Base-by-base conservation (phyloP, 1,284 basidiomycete genomes). In the Trichosporon asahii region DNA sequence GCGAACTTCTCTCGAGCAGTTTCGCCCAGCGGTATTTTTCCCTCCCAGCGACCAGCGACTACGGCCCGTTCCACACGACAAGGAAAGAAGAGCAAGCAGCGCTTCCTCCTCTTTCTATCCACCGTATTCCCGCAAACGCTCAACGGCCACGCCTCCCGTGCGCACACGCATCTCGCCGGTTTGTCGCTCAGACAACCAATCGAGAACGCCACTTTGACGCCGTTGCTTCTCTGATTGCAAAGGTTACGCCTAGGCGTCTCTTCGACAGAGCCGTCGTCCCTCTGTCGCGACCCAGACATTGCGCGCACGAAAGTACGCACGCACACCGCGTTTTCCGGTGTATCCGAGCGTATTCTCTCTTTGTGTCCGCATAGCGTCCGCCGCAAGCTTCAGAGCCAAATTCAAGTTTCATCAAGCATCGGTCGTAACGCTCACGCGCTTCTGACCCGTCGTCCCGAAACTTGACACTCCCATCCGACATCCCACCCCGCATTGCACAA, bases 351-450 rank as follows among this genome's bases (percentile, higher is more conserved):
- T n/a, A n/a, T n/a, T n/a, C n/a, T 44, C 14, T 15, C 40, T 44
- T 18, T 3, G 40, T 7, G 40, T 44, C 35, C 18, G 40, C 40
- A n/a, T n/a, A 53, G 49, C 49, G 49, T 53, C 49, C 49, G 21
- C 49, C n/a, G 49, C 49, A 53, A 53, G 49, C 49, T 53, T 23
- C 49, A 53, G 49, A 53, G 49, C 49, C 49, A 53, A 53, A 53
- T 53, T 53, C 49, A 53, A 53, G 49, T 53, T 25, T 53, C 49
- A 53, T 23, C 49, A 23, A 23, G 49, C 21, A 12, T 21, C 49
- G 49, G 49, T 53, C 49, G 49, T 53, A 53, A 53, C 49, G 49
- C 49, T 53, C 49, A 53, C 49, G 49, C 49, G 49, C 49, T 53
- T 46, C 18, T 53, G 49, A 23, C 49, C n/a, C n/a, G n/a, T n/a